phyloP scores from a whole-genome alignment of 768 basidiomycete species.

The Auriscalpium orientale region DNA sequence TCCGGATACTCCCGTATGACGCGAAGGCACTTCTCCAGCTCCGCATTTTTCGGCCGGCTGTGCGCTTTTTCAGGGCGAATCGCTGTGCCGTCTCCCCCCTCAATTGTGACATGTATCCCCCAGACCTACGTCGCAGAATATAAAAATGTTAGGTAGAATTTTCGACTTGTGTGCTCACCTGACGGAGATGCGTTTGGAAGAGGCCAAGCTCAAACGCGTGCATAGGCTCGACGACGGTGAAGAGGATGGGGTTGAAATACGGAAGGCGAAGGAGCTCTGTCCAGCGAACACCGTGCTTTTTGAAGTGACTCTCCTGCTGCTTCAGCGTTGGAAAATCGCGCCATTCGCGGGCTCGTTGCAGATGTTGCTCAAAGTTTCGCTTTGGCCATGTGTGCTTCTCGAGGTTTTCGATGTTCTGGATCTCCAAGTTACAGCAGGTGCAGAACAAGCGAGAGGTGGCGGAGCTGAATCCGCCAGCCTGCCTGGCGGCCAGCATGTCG shows the following conservation, averaged over 20 bases:
- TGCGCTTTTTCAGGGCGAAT: neutral
- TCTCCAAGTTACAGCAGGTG: constrained; percentile 16
- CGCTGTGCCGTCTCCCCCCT: constrained; percentile 16
- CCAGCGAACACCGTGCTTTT: constrained; percentile 22
- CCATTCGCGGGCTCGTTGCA: constrained; percentile 13
- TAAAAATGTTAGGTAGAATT: no score
- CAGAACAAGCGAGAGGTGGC: constrained; percentile 16
- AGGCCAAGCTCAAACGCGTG: constrained; percentile 21
- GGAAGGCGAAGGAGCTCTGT: constrained; percentile 23
- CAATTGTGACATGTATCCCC: constrained; percentile 14
- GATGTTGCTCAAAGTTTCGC: constrained; percentile 8
- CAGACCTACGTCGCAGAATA: constrained; percentile 6
- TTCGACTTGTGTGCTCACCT: no score
- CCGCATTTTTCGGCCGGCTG: neutral
- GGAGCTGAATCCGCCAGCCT: constrained; percentile 20
- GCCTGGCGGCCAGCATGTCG: constrained; percentile 21
- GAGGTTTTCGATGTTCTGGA: constrained; percentile 18
- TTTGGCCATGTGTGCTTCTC: constrained; percentile 9
- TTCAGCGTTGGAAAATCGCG: constrained; percentile 12
- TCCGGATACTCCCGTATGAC: neutral
- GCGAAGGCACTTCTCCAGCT: neutral
- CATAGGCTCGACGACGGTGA: constrained; percentile 26
- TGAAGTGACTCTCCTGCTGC: constrained; percentile 12
- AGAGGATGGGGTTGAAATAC: constrained; percentile 23
- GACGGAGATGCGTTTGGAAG: constrained; percentile 18